These are phyloP conservation scores for Phytophthora rubi DNA, from an alignment of 352 stramenopile genomes.

Conservation along the genomic window DNA sequence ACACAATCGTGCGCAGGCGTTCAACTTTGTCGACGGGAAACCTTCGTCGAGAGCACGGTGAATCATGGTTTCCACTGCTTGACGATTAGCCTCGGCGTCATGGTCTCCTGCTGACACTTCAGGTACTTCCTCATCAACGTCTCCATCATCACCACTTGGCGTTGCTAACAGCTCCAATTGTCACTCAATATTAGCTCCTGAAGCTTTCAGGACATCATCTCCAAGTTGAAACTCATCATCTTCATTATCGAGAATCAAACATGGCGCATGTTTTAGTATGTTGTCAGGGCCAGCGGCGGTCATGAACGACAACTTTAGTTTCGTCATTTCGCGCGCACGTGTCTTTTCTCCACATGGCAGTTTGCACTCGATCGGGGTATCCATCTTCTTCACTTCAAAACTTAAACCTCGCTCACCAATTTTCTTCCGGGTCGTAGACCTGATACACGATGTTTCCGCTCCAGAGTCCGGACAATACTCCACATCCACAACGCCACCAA, in stretches of 20 bases:
- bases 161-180: conserved; percentile 14
- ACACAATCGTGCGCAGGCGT: conserved; percentile 7
- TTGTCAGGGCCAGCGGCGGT: conserved; percentile 14
- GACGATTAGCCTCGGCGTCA: background rate
- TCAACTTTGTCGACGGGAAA: conserved; percentile 14
- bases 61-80: conserved; percentile 11
- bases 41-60: background rate
- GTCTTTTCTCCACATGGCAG: conserved; percentile 8
- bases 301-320: conserved; percentile 1
- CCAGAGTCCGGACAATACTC: conserved; percentile 21
- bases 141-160: conserved; percentile 5
- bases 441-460: conserved; percentile 21
- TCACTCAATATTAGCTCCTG: conserved; percentile 10
- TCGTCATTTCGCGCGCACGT: background rate
- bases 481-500: conserved; percentile 12
- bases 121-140: conserved; percentile 10
- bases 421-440: conserved; percentile 17
- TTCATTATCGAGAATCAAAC: conserved; percentile 12
- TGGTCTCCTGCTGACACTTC: background rate
- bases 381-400: background rate
- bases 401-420: conserved; percentile 8
- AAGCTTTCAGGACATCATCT: conserved; percentile 16
- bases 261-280: conserved; percentile 7
- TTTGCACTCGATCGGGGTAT: too few species aligned
- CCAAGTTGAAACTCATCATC: conserved; percentile 14